Evolutionary conservation across 371 early-diverging fungal species (phyloP), one percentile per base, ranked within the genome.

Genomic region (Actinomucor elegans): DNA sequence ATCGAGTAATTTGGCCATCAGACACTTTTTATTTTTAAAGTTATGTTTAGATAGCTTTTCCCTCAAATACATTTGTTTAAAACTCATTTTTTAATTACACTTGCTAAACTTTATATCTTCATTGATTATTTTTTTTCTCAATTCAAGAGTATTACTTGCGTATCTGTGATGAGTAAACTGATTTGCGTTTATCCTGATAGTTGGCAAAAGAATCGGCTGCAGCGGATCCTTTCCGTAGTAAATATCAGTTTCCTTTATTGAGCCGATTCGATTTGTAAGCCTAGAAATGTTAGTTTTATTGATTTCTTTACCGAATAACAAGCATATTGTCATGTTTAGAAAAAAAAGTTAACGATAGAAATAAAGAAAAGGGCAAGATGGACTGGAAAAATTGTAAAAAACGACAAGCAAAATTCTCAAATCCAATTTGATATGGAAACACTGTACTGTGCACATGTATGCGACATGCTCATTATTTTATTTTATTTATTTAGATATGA

Each of bases 21-120:
- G 49, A 49, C 10, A 40, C 49, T 48, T 15, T 48, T 47, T 48
- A 48, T 49, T 49, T 49, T 49, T 49, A 49, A 49, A 49, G 49
- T 28, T 12, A 27, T 38, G 49, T 49, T 49, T 49, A 49, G 49
- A 49, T 48, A 27, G 48, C 48, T 48, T 48, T 48, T 48, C 48
- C 37, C 48, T 48, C 48, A 24, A 48, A 48, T 49, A 49, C 36
- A 38, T 49, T 49, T 49, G 38, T 27, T 36, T 49, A 37, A 49
- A 49, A 49, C 49, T 38, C 2, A 28, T 38, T 38, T 49, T 49
- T 48, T 38, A 3, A 47, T 47, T 47, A 47, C 14, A 47, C 34
- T 47, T 47, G 35, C 35, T 47, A 34, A 47, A 21, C 48, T 47
- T 32, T 33, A 47, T 47, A 35, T 33, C 14, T 47, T 42, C 26